Percentiles rank a stretch among this genome's conserved stretches.
Evolutionary conservation across 2,329 filamentous ascomycete genomes (phyloP).

Genomic region (Cryoendolithus antarcticus): DNA sequence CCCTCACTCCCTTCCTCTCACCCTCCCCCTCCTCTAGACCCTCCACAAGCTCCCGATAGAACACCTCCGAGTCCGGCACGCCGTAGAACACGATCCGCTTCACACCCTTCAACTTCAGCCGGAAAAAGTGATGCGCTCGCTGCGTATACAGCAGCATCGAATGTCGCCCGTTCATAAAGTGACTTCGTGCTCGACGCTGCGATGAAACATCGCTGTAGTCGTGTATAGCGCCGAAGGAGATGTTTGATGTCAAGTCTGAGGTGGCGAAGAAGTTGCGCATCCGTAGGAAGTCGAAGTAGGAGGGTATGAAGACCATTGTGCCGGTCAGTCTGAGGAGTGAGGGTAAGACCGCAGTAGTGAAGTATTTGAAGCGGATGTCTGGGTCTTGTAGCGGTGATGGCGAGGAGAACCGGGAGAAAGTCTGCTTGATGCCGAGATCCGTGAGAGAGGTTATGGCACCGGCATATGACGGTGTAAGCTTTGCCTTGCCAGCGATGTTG

Average conservation of each 20-base stretch:
- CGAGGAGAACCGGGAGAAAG: constrained; percentile 76
- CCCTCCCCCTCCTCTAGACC: constrained; percentile 20
- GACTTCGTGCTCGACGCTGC: constrained; percentile 69
- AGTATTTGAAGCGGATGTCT: constrained; percentile 82
- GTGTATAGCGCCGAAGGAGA: constrained; percentile 70
- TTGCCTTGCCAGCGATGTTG: constrained; percentile 70
- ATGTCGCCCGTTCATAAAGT: constrained; percentile 76
- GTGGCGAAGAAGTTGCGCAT: constrained; percentile 86
- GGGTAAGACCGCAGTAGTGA: constrained; percentile 69
- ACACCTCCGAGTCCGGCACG: constrained; percentile 73
- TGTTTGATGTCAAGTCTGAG: constrained; percentile 41
- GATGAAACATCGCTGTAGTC: constrained; percentile 76
- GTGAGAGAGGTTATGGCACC: constrained; percentile 44
- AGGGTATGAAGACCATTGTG: constrained; percentile 78
- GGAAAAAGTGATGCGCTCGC: constrained; percentile 88
- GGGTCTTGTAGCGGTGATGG: constrained; percentile 61
- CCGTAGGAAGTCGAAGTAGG: constrained; percentile 89
- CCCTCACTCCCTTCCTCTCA: constrained; percentile 44
- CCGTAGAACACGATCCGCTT: constrained; percentile 80
- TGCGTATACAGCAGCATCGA: constrained; percentile 82
- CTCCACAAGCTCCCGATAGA: constrained; percentile 65
- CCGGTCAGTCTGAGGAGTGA: constrained; percentile 57
- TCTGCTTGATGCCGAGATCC: constrained; percentile 66
- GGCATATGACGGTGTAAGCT: constrained; percentile 53
- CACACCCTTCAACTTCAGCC: constrained; percentile 73